Conservation (phyloP, 1,284 basidiomycete genomes). For the Trichosporon sp. region DNA sequence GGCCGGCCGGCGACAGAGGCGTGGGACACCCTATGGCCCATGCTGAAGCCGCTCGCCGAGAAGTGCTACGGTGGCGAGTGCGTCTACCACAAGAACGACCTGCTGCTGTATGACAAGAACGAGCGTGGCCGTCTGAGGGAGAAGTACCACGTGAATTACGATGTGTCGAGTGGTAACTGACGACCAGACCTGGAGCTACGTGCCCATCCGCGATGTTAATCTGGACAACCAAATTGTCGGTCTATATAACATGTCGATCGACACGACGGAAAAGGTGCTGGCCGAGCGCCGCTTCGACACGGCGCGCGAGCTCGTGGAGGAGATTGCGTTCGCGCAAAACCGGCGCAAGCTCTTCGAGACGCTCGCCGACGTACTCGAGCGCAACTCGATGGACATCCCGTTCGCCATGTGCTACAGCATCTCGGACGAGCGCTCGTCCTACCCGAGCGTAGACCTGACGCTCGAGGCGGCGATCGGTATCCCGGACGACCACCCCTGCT, state of each 20-base stretch:
- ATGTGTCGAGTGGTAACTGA: neutral
- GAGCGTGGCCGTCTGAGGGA: conserved; percentile 38
- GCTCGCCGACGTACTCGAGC: conserved; percentile 29
- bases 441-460: conserved; percentile 22
- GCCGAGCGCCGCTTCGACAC: conserved; percentile 32
- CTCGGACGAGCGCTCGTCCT: neutral
- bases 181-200: conserved; percentile 39
- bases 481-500: conserved; percentile 31
- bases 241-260: conserved; percentile 34
- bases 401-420: conserved; percentile 38
- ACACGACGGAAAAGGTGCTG: conserved; percentile 32
- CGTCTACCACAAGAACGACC: conserved; percentile 38
- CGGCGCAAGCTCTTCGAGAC: conserved; percentile 26
- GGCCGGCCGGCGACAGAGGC: conserved; percentile 40
- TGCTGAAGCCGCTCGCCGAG: conserved; percentile 34
- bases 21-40: conserved; percentile 41
- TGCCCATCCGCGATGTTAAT: conserved; percentile 38
- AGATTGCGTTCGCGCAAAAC: conserved; percentile 28
- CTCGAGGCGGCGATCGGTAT: conserved; percentile 35
- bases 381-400: conserved; percentile 36
- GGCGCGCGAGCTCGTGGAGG: conserved; percentile 30
- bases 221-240: conserved; percentile 31
- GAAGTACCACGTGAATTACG: conserved; percentile 37
- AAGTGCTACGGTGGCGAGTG: conserved; percentile 29
- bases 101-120: conserved; percentile 34